Evolutionary conservation across 176 grass and related monocot species (phyloP).

Genomic region (Miscanthus lutarioriparius): DNA sequence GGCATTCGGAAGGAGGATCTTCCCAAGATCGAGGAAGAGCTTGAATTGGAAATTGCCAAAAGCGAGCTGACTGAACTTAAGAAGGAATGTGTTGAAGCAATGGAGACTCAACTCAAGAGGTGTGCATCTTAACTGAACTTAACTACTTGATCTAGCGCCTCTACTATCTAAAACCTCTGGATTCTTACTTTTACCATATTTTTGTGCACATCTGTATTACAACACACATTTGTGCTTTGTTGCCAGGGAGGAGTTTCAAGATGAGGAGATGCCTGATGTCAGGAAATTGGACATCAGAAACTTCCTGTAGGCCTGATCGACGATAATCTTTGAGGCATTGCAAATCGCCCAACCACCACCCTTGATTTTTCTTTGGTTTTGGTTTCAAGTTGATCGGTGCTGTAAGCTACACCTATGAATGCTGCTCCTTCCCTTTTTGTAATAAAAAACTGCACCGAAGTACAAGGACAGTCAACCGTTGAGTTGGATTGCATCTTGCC

Average conservation of each 20-base stretch:
- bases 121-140: conserved; percentile 1
- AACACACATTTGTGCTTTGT: not conserved
- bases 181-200: no score
- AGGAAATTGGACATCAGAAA: conserved; percentile 86
- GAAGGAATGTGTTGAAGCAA: conserved; percentile 73
- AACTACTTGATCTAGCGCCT: conserved; percentile 3
- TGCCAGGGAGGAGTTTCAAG: conserved; percentile 94
- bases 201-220: no score
- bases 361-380: conserved; percentile 20
- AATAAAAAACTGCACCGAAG: conserved; percentile 54
- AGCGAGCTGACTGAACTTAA: conserved; percentile 66
- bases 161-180: not conserved
- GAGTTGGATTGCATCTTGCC: no score
- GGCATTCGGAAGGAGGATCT: conserved; percentile 81
- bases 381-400: conserved; percentile 32
- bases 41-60: conserved; percentile 87
- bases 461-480: conserved; percentile 31
- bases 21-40: conserved; percentile 75
- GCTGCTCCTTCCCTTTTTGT: conserved; percentile 33
- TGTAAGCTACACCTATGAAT: conserved; percentile 43
- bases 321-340: conserved; percentile 14
- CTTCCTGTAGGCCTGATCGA: conserved; percentile 52
- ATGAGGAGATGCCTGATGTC: conserved; percentile 79
- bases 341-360: not conserved
- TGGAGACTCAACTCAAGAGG: conserved; percentile 91